These are phyloP conservation scores for Candida pseudofarinosa DNA, from an alignment of 805 yeast genomes.

Conservation along the genomic window DNA sequence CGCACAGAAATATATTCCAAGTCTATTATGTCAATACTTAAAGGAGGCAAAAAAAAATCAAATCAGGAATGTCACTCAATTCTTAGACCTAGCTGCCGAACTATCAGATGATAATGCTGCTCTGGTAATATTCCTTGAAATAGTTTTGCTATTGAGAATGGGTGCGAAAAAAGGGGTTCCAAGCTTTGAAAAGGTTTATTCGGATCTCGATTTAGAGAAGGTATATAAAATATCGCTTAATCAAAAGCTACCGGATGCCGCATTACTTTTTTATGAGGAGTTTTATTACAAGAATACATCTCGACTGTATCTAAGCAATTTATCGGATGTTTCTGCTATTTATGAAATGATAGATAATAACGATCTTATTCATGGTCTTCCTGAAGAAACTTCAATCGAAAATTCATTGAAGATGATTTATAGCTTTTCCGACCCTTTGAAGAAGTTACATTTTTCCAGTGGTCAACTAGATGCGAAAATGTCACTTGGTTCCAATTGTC, in stretches of 20 bases:
- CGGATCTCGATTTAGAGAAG: conserved; percentile 21
- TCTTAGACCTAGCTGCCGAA: conserved; percentile 11
- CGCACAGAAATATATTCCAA: conserved; percentile 19
- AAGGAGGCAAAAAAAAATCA: conserved; percentile 10
- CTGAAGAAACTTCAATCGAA: conserved; percentile 50
- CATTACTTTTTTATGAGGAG: conserved; percentile 50
- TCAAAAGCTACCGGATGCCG: conserved; percentile 35
- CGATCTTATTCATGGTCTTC: conserved; percentile 65
- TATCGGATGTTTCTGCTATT: conserved; percentile 23
- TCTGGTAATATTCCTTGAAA: conserved; percentile 16
- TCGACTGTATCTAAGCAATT: conserved; percentile 1
- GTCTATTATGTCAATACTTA: conserved; percentile 22
- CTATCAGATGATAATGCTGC: conserved; percentile 5
- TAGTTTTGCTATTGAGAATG: conserved; percentile 32
- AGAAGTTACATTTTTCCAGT: conserved; percentile 49
- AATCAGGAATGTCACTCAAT: conserved; percentile 2
- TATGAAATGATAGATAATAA: conserved; percentile 55
- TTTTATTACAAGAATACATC: conserved; percentile 12
- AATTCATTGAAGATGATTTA: conserved; percentile 45
- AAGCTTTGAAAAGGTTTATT: conserved; percentile 24
- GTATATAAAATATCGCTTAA: conserved; percentile 29
- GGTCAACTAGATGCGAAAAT: conserved; percentile 50
- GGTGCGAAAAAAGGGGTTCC: conserved; percentile 30
- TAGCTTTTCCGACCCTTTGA: conserved; percentile 25
- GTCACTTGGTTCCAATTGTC: conserved; percentile 7